A percentile compares a stretch with the other conserved stretches of the same genome.
Evolutionary conservation across 164 flowering plant species (phyloP).

Genomic region (Stephania japonica): DNA sequence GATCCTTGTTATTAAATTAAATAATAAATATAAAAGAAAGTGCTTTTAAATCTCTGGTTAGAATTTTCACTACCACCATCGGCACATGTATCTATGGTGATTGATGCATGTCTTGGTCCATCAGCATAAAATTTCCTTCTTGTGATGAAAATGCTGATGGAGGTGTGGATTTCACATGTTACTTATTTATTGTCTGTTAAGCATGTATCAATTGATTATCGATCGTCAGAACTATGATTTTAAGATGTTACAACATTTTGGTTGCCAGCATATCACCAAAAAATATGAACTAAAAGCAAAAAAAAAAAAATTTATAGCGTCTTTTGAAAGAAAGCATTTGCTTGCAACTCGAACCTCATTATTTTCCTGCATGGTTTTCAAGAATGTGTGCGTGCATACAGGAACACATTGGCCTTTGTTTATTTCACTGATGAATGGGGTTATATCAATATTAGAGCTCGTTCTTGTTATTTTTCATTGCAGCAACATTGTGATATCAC

Average conservation of each 20-base stretch:
- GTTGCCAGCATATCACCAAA: too few species aligned
- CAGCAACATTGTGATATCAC: too few species aligned
- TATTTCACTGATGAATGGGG: too few species aligned
- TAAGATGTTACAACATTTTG: background rate
- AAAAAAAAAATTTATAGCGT: background rate
- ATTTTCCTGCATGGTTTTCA: background rate
- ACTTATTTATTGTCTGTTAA: too few species aligned
- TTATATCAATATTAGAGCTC: too few species aligned
- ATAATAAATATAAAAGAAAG: too few species aligned
- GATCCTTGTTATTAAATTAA: background rate
- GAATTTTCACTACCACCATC: too few species aligned
- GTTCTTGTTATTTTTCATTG: too few species aligned
- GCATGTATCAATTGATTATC: background rate
- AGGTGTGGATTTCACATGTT: background rate
- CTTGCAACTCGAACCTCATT: background rate
- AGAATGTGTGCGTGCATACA: background rate
- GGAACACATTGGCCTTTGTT: too few species aligned
- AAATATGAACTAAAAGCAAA: background rate
- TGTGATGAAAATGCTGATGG: background rate
- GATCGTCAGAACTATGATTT: background rate
- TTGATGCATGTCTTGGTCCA: too few species aligned
- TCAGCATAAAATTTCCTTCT: too few species aligned
- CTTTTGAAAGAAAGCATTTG: background rate
- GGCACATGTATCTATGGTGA: too few species aligned
- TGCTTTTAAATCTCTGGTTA: background rate